Evolutionary conservation across 2,329 filamentous ascomycete species (phyloP).

Genomic region (Neodidymelliopsis sp.): DNA sequence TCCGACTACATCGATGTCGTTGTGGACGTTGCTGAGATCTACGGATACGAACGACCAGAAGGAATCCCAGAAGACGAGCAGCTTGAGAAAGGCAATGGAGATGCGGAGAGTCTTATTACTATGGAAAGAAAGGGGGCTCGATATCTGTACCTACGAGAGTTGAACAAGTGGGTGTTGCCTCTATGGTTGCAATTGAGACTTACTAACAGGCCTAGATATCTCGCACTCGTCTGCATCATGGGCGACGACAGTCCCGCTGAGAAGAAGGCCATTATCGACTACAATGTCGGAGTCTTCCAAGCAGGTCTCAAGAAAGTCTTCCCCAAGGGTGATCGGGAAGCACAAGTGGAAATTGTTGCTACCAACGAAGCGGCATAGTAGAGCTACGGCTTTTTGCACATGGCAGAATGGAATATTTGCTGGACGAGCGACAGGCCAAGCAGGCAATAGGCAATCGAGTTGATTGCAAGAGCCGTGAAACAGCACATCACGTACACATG

Average conservation of each 20-base stretch:
- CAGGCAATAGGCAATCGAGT: too few species aligned
- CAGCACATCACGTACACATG: not conserved
- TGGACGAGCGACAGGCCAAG: too few species aligned
- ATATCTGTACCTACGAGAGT: constrained; percentile 70
- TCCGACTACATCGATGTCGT: constrained; percentile 99
- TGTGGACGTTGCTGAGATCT: constrained; percentile 94
- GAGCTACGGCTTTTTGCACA: constrained; percentile 7
- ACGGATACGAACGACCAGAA: constrained; percentile 71
- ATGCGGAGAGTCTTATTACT: constrained; percentile 69
- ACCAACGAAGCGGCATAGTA: constrained; percentile 22
- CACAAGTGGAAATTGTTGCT: constrained; percentile 33
- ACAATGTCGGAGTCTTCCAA: constrained; percentile 85
- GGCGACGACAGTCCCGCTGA: constrained; percentile 81
- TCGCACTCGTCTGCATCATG: constrained; percentile 86
- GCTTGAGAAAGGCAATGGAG: constrained; percentile 56
- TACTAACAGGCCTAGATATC: constrained; percentile 61
- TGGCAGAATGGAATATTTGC: too few species aligned
- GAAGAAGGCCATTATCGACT: constrained; percentile 83
- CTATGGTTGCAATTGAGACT: too few species aligned
- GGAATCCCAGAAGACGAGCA: constrained; percentile 30
- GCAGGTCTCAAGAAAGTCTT: constrained; percentile 82
- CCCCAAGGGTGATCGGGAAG: constrained; percentile 52
- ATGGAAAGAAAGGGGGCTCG: constrained; percentile 65
- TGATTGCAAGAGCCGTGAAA: too few species aligned
- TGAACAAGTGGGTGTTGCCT: constrained; percentile 65